Evolutionary conservation across 1,284 basidiomycete genomes (phyloP).

Genomic region (Leccinum laetum): DNA sequence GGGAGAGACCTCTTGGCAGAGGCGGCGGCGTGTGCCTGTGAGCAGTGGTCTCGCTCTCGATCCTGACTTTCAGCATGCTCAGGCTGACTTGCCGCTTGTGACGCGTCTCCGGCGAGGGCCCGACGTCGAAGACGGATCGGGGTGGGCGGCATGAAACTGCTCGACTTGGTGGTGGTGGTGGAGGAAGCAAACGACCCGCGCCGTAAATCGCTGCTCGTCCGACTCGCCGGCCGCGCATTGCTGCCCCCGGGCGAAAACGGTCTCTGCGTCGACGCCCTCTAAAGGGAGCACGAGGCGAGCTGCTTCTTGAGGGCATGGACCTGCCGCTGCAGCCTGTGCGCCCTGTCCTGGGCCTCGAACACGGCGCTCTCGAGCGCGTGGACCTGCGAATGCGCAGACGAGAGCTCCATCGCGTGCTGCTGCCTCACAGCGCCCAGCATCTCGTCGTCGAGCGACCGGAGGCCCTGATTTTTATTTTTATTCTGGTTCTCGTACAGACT

Average conservation of each 20-base stretch:
- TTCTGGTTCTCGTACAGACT: not conserved
- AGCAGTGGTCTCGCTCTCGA: constrained; percentile 70
- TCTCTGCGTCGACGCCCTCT: constrained; percentile 35
- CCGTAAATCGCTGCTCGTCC: constrained; percentile 48
- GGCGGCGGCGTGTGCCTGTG: constrained; percentile 33
- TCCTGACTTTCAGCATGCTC: constrained; percentile 86
- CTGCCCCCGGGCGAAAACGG: constrained; percentile 40
- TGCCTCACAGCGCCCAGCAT: constrained; percentile 66
- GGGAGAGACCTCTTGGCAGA: constrained; percentile 52
- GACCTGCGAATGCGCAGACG: constrained; percentile 73
- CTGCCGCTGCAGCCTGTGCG: constrained; percentile 74
- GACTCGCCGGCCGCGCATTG: constrained; percentile 47
- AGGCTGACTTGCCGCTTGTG: constrained; percentile 87
- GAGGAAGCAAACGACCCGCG: constrained; percentile 42
- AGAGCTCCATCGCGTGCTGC: constrained; percentile 78
- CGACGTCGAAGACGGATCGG: constrained; percentile 60
- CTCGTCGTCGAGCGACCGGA: constrained; percentile 63
- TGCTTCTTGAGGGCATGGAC: constrained; percentile 63
- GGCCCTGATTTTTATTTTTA: constrained; percentile 15
- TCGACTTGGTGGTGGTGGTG: constrained; percentile 32
- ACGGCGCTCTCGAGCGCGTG: constrained; percentile 71
- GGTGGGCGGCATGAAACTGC: constrained; percentile 38
- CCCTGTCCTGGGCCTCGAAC: constrained; percentile 70
- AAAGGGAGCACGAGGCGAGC: constrained; percentile 43
- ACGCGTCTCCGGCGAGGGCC: constrained; percentile 71